phyloP scores from a whole-genome alignment of 306 rosid species.

The Lathyrus sativus region DNA sequence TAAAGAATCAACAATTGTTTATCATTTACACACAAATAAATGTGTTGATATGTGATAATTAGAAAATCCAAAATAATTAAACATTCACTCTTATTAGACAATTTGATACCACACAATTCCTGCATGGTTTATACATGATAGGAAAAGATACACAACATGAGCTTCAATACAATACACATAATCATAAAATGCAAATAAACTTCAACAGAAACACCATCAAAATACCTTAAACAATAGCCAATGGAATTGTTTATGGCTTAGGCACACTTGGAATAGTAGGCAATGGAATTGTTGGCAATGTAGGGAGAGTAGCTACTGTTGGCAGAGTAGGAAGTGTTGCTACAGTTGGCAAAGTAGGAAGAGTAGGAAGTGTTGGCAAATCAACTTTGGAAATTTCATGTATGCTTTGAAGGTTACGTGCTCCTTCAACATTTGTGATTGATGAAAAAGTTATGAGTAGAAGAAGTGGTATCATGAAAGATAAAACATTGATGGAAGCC shows the following conservation, averaged over 20 bases:
- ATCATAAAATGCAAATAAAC: constrained; percentile 4
- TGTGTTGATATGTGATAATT: too few species aligned
- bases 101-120: too few species aligned
- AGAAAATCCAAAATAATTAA: too few species aligned
- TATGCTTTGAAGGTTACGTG: constrained; percentile 38
- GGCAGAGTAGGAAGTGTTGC: neutral
- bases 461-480: constrained; percentile 32
- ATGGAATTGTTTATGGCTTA: constrained; percentile 2
- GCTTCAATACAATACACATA: neutral
- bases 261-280: constrained; percentile 3
- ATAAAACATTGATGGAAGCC: constrained; percentile 36
- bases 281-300: constrained; percentile 1
- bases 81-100: neutral
- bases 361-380: constrained; percentile 30
- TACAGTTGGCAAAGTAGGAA: neutral
- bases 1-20: too few species aligned
- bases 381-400: constrained; percentile 30
- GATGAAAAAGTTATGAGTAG: constrained; percentile 36
- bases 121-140: too few species aligned
- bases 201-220: constrained; percentile 1
- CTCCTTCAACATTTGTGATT: constrained; percentile 42
- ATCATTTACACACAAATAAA: too few species aligned
- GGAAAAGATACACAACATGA: too few species aligned
- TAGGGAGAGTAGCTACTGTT: too few species aligned
- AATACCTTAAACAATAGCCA: neutral